phyloP scores from a whole-genome alignment of 768 basidiomycete genomes.

The Leccinum aurantiacum region DNA sequence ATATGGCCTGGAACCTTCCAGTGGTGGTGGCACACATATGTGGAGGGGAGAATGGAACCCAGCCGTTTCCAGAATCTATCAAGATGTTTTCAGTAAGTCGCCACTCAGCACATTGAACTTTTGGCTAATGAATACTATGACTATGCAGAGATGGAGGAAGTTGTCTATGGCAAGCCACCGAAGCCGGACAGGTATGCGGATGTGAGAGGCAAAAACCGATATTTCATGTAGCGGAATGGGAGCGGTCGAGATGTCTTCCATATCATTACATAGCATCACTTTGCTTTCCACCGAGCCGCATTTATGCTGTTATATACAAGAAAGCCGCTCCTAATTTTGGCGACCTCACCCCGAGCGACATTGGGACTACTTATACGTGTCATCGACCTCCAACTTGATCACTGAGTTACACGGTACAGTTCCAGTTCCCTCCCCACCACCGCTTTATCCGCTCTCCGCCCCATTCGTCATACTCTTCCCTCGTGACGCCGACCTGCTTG shows the following conservation, averaged over 20 bases:
- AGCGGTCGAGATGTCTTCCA: neutral
- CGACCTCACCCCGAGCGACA: too few species aligned
- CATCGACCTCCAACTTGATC: neutral
- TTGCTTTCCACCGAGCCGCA: neutral
- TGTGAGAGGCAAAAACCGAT: slow-evolving; percentile 31
- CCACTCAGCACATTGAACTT: neutral
- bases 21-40: slow-evolving; percentile 78
- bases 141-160: slow-evolving; percentile 23
- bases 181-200: slow-evolving; percentile 33
- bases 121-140: neutral
- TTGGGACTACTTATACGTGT: too few species aligned
- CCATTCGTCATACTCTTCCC: slow-evolving; percentile 85
- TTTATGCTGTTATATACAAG: neutral
- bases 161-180: slow-evolving; percentile 27
- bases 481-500: slow-evolving; percentile 56
- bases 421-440: slow-evolving; percentile 96
- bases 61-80: slow-evolving; percentile 64
- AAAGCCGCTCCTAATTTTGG: too few species aligned
- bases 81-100: slow-evolving; percentile 63
- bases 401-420: slow-evolving; percentile 29
- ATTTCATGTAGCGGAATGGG: slow-evolving; percentile 19
- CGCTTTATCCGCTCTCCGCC: slow-evolving; percentile 83
- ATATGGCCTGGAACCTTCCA: slow-evolving; percentile 51
- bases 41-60: slow-evolving; percentile 79
- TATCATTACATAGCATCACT: neutral